Base-by-base conservation (phyloP, 208 protist species). In the Trypanosoma brucei region DNA sequence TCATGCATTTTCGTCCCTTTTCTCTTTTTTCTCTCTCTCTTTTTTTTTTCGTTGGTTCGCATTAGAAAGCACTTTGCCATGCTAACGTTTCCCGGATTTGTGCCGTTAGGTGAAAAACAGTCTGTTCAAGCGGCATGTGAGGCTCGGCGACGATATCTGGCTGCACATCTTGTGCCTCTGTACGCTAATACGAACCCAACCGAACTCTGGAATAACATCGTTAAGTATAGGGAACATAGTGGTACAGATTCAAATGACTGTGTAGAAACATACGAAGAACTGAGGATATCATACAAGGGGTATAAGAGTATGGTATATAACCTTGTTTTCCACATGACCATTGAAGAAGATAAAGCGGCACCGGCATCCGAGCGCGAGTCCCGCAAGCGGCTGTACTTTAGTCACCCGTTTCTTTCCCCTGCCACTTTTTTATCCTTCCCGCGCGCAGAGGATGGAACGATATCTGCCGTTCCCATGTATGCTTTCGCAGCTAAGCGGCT, bases 371-470 rank as follows among this genome's bases (percentile, higher is more conserved):
- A 71, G 39, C 59, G 56, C 46, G 74, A 83, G 42, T 55, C 64
- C 54, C 81, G 79, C 6, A 72, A 79, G 55, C 66, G 62, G 31
- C 58, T 91, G 30, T 95, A 84, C 64, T 95, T 93, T 60, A 76
- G 67, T 42, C 89, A 95, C 63, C 89, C 89, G 4, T 92, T 95
- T 65, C 70, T 95, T n/a, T 93, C 86, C 0, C 89, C 89, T 0
- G 75, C 82, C 8, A 90, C 82, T 0, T 95, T 95, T 59, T 65
- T 93, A 3, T 73, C 79, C n/a, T 95, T 95, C 65, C 55, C 65
- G 7, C 76, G 83, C 4, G 76, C 75, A 31, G 75, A 78, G 33
- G 65, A 64, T 14, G 84, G 73, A 14, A 77, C 84, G 2, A 81
- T 95, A 11, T 49, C 83, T 8, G 86, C 82, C 0, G 86, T 91